phyloP scores from a whole-genome alignment of 2,329 filamentous ascomycete genomes.

The Botrytis aclada region DNA sequence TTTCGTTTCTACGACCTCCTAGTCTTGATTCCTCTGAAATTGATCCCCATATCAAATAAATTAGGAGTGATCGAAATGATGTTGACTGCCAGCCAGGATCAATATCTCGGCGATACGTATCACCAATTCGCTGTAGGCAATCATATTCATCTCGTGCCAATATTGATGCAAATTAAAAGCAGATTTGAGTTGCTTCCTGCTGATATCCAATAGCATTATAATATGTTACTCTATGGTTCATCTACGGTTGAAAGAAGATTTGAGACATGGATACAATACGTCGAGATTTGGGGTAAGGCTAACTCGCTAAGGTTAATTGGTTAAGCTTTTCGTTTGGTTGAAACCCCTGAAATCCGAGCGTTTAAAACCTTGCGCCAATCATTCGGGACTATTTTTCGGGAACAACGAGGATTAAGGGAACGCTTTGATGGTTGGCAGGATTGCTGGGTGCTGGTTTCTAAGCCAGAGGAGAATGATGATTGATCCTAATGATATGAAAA shows the following conservation, averaged over 20 bases:
- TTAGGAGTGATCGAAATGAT: background rate
- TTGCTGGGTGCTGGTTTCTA: background rate
- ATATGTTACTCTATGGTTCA: background rate
- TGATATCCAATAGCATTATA: background rate
- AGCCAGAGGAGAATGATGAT: background rate
- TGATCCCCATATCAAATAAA: background rate
- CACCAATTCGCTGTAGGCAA: background rate
- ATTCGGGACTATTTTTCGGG: background rate
- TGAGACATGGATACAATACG: background rate
- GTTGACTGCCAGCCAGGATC: background rate
- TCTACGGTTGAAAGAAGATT: background rate
- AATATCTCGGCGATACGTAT: background rate
- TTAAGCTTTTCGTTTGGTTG: constrained; percentile 9
- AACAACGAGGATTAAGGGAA: background rate
- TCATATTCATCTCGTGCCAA: background rate
- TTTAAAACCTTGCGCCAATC: constrained; percentile 13
- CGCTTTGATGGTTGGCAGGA: constrained; percentile 12
- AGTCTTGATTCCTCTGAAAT: background rate
- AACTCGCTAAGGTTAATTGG: background rate
- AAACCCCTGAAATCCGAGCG: constrained; percentile 17
- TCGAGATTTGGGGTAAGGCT: background rate
- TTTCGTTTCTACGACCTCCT: background rate
- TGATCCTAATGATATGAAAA: background rate
- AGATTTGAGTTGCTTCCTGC: background rate
- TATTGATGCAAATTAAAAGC: background rate